Conservation (phyloP, 2,329 filamentous ascomycete genomes). For the Pyricularia sp. region DNA sequence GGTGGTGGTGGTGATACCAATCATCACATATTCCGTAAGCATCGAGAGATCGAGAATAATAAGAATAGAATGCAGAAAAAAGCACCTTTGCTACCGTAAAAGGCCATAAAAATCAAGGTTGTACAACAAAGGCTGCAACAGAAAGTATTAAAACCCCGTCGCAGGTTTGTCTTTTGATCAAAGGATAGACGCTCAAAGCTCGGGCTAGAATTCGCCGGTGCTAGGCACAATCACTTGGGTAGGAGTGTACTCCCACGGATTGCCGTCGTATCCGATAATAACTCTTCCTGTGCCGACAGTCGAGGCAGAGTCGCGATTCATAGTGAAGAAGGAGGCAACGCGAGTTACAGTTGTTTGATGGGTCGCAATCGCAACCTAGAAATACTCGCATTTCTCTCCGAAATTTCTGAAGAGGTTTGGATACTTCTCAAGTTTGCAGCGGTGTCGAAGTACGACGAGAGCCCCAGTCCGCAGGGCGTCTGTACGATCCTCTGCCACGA, state of each 20-base stretch:
- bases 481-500: conserved; percentile 1
- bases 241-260: neutral
- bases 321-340: neutral
- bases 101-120: neutral
- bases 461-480: conserved; percentile 3
- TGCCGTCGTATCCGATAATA: neutral
- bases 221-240: neutral
- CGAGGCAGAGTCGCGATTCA: neutral
- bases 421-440: neutral
- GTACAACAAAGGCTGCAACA: neutral
- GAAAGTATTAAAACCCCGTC: neutral
- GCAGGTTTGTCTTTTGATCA: neutral
- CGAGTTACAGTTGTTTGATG: neutral
- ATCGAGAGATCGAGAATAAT: neutral
- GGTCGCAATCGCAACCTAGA: neutral
- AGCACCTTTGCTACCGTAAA: neutral
- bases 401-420: too few relatives aligned
- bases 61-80: neutral
- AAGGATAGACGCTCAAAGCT: neutral
- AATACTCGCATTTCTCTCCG: too few relatives aligned
- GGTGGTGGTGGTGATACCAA: neutral
- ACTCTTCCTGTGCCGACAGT: neutral
- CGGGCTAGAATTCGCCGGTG: neutral
- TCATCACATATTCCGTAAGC: neutral
- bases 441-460: conserved; percentile 4